These are phyloP conservation scores for Neurospora sp. DNA, from an alignment of 2,329 filamentous ascomycete genomes.

Conservation along the genomic window DNA sequence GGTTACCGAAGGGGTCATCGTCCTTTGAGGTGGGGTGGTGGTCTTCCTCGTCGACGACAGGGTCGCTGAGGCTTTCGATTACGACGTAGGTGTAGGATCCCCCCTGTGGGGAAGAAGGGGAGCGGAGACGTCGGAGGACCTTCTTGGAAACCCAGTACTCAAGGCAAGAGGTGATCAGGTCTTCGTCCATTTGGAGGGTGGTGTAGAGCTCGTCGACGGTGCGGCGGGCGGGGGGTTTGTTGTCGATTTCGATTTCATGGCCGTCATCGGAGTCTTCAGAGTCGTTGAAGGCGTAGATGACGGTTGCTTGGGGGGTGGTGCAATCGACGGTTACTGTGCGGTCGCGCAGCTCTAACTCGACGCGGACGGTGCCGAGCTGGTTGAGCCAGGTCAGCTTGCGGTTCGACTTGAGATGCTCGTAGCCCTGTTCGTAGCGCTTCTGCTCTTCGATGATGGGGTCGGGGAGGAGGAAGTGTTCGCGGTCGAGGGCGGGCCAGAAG, in stretches of 20 bases:
- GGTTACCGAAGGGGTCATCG: conserved; percentile 17
- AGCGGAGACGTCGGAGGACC: conserved; percentile 48
- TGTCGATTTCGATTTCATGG: conserved; percentile 18
- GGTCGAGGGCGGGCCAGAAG: conserved; percentile 80
- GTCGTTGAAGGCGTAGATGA: conserved; percentile 72
- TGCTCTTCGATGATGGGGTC: conserved; percentile 49
- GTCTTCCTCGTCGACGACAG: conserved; percentile 13
- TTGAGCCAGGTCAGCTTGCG: conserved; percentile 86
- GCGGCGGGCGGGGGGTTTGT: conserved; percentile 24
- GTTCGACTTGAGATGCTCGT: conserved; percentile 69
- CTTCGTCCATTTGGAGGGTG: conserved; percentile 61
- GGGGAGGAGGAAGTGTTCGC: conserved; percentile 59
- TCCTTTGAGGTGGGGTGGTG: conserved; percentile 10
- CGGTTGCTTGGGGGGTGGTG: conserved; percentile 74
- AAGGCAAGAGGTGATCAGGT: conserved; percentile 57
- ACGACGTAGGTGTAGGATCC: conserved; percentile 47
- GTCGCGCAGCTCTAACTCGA: conserved; percentile 77
- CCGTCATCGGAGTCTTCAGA: conserved; percentile 26
- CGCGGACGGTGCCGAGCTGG: conserved; percentile 65
- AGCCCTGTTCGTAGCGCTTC: conserved; percentile 61
- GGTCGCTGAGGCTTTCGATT: conserved; percentile 46
- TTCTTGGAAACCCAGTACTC: conserved; percentile 61
- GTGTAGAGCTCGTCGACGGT: conserved; percentile 41
- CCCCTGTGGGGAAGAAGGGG: too few relatives aligned
- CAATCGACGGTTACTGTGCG: conserved; percentile 63